Base-by-base conservation (phyloP, 2,329 filamentous ascomycete species). In the Monosporascus sp. region DNA sequence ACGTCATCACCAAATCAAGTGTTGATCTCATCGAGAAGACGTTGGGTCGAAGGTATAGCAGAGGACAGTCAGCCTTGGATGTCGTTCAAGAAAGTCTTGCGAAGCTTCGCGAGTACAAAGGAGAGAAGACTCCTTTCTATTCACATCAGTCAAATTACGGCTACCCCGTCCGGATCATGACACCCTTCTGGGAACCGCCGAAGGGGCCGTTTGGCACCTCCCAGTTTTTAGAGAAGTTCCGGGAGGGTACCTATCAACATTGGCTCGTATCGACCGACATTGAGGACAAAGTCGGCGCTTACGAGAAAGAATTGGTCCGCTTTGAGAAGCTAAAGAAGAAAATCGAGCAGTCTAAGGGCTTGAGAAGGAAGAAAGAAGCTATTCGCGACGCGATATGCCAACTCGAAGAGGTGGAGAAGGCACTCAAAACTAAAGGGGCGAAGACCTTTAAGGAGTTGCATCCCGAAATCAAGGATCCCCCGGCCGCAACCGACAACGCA, bases 391-490 rank as follows among this genome's bases (percentile, higher is more conserved):
- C 81, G 15, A 70, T 85, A 15, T 57, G 64, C 0, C 74, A 80
- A 1, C 79, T 86, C 38, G 72, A 84, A 58, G 63, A 71, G 20
- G 68, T 90, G 1, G 81, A 88, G 60, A 62, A 71, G 2, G 60
- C 67, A 2, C 69, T 93, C 20, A 42, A 85, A 2, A 67, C 70
- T 4, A 81, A 76, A 53, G 83, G 80, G 1, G 89, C 80, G 2
- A 90, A 90, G 68, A 79, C 79, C 0, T 91, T 89, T 63, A 63
- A 68, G 14, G 80, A 91, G 47, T 69, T 90, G 6, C 69, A 87
- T 65, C 86, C 86, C 0, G 71, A 82, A 1, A 67, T 77, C 52
- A 65, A 70, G 25, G 60, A 63, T 2, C 53, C 38, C 41, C 31
- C 42, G n/a, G 42, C 49, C 18, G 17, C 24, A 49, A 15, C 27